These are phyloP conservation scores for Aspergillus versicolor DNA, from an alignment of 2,329 filamentous ascomycete genomes.

Conservation along the genomic window DNA sequence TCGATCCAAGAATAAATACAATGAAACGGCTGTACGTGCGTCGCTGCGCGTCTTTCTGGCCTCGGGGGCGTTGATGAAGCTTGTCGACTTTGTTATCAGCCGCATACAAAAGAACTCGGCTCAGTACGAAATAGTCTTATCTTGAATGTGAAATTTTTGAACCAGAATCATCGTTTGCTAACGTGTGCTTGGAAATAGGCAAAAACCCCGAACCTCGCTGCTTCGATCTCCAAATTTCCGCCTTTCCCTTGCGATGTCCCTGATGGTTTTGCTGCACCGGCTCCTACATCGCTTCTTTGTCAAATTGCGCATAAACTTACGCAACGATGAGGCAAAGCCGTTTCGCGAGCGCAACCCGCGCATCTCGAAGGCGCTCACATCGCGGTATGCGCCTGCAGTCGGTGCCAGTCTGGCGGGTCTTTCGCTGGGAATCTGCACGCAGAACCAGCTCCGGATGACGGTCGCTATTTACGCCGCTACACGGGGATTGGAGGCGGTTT, in stretches of 20 bases:
- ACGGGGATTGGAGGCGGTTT: constrained; percentile 79
- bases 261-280: constrained; percentile 84
- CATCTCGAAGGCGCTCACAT: constrained; percentile 73
- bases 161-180: not conserved
- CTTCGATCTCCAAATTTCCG: constrained; percentile 67
- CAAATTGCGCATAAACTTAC: constrained; percentile 73
- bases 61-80: constrained; percentile 63
- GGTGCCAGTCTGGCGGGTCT: constrained; percentile 85
- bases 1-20: constrained; percentile 62
- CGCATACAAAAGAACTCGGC: constrained; percentile 24
- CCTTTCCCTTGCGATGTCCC: constrained; percentile 77
- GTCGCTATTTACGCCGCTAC: constrained; percentile 80
- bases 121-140: constrained; percentile 24
- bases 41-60: constrained; percentile 69
- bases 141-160: not conserved
- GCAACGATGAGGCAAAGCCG: constrained; percentile 74
- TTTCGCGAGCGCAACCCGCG: constrained; percentile 82
- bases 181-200: constrained; percentile 23
- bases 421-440: constrained; percentile 73
- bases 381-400: constrained; percentile 80
- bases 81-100: constrained; percentile 53
- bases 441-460: constrained; percentile 70
- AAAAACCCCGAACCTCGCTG: constrained; percentile 39
- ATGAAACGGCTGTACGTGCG: constrained; percentile 68
- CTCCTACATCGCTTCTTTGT: constrained; percentile 87